A percentile compares a stretch with the other conserved stretches of the same genome.
Conservation (phyloP, 192 early-diverging fungal genomes). For the Rhizophagus prolifer region DNA sequence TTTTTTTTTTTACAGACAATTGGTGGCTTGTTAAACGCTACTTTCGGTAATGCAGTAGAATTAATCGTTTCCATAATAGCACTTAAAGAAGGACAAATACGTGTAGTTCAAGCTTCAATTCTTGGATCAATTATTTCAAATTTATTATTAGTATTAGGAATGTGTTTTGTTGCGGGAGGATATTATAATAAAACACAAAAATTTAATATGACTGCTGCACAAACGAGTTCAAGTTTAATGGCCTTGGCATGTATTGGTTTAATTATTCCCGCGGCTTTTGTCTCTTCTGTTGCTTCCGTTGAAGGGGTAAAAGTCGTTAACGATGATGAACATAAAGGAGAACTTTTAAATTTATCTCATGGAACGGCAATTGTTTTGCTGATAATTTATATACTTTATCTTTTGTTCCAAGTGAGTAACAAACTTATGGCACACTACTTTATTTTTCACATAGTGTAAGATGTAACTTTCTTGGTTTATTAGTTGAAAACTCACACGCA, state of each 20-base stretch:
- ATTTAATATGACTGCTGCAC: slow-evolving; percentile 69
- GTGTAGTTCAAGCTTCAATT: slow-evolving; percentile 86
- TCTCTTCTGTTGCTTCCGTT: slow-evolving; percentile 4
- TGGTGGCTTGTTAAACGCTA: slow-evolving; percentile 79
- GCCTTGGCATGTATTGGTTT: slow-evolving; percentile 66
- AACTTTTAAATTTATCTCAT: slow-evolving; percentile 60
- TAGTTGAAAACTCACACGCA: background rate
- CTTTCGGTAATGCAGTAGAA: slow-evolving; percentile 87
- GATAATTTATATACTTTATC: slow-evolving; percentile 62
- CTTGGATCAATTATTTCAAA: slow-evolving; percentile 91
- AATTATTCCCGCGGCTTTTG: slow-evolving; percentile 71
- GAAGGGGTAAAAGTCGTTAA: too few relatives aligned
- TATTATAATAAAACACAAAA: slow-evolving; percentile 69
- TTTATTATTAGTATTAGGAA: slow-evolving; percentile 78
- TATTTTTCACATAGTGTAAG: too few relatives aligned
- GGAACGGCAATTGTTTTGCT: slow-evolving; percentile 69
- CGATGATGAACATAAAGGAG: slow-evolving; percentile 33
- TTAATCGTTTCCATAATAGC: slow-evolving; percentile 82
- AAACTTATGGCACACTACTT: background rate
- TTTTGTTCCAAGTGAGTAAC: slow-evolving; percentile 57
- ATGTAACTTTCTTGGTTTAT: background rate
- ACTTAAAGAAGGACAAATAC: slow-evolving; percentile 69
- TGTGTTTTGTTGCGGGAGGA: slow-evolving; percentile 86
- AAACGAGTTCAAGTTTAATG: slow-evolving; percentile 71
- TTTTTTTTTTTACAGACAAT: slow-evolving; percentile 49